Base-by-base conservation (phyloP, 352 stramenopile species). In the Phytophthora capsici region DNA sequence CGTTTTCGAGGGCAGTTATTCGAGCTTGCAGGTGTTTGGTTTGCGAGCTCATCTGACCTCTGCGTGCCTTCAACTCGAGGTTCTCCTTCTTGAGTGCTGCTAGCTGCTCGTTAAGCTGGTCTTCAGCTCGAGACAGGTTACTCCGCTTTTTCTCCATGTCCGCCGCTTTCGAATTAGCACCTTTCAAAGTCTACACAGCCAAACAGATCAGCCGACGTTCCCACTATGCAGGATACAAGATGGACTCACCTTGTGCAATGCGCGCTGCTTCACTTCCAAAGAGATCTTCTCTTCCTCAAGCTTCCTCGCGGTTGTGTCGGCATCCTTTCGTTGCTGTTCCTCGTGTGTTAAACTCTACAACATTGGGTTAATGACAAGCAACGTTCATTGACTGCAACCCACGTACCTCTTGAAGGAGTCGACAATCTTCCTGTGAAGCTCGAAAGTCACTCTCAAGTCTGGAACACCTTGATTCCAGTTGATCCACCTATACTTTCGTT, bases 11-110 rank as follows among this genome's bases (percentile, higher is more conserved):
- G n/a, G 20, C 36, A 17, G 56, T 54, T 8, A 87, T 40, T 41
- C 78, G 78, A 22, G 66, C 47, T 32, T 88, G 80, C 20, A 84
- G 40, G 12, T 84, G 64, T 36, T 91, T 91, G n/a, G 45, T 64
- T 26, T 90, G 78, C 1, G 78, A 47, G 16, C 46, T 62, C 9
- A 80, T 64, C 32, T 91, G 80, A 1, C 41, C 50, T 7, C 67
- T 74, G 5, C 71, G 73, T 14, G 71, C 65, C 30, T 84, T 82
- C 13, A 90, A 64, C 34, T 93, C 82, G 14, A 82, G 50, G 26
- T 86, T 89, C 37, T 91, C 78, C 17, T 73, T 82, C 49, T 82
- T 72, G 3, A 87, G 46, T 32, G 74, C 56, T 47, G 48, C 62
- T 17, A 91, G 53, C 22, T 90, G 71, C 22, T 71, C 52, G 2